Percentiles rank a stretch among this genome's conserved stretches.
phyloP scores from a whole-genome alignment of 192 early-diverging fungal genomes.

The Coemansia sp. region DNA sequence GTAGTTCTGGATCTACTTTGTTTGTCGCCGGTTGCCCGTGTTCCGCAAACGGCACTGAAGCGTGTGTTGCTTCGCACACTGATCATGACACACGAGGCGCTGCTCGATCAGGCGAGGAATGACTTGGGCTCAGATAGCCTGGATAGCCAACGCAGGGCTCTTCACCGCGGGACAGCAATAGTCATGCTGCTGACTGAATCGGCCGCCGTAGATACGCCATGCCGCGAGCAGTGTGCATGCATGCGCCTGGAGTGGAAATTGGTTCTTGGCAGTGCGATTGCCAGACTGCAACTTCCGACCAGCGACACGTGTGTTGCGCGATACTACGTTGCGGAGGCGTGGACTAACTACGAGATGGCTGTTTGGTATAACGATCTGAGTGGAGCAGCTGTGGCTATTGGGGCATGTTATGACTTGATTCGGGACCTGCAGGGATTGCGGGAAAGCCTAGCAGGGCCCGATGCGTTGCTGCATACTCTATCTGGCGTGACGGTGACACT shows the following conservation, averaged over 20 bases:
- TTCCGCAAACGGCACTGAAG: conserved; percentile 4
- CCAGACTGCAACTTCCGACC: neutral
- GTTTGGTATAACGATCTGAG: conserved; percentile 8
- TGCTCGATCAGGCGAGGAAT: conserved; percentile 12
- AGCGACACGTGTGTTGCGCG: conserved; percentile 1
- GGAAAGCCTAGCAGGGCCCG: neutral
- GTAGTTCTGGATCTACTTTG: neutral
- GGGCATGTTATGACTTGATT: conserved; percentile 5
- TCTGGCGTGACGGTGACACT: conserved; percentile 20
- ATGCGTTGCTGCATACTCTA: neutral
- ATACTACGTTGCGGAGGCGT: conserved; percentile 27
- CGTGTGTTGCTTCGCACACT: conserved; percentile 2
- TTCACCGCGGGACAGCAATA: conserved; percentile 10
- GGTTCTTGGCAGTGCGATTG: neutral
- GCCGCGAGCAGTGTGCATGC: neutral
- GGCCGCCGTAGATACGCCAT: neutral
- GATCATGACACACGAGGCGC: conserved; percentile 8
- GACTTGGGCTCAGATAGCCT: neutral
- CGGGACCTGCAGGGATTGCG: neutral
- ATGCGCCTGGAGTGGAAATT: conserved; percentile 25
- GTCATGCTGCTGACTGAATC: conserved; percentile 17
- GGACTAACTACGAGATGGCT: conserved; percentile 31
- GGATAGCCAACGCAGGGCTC: neutral
- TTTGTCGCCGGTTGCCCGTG: neutral
- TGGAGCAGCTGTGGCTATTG: conserved; percentile 6